phyloP scores from a whole-genome alignment of 345 rosid species.

The Arabidopsis suecica region DNA sequence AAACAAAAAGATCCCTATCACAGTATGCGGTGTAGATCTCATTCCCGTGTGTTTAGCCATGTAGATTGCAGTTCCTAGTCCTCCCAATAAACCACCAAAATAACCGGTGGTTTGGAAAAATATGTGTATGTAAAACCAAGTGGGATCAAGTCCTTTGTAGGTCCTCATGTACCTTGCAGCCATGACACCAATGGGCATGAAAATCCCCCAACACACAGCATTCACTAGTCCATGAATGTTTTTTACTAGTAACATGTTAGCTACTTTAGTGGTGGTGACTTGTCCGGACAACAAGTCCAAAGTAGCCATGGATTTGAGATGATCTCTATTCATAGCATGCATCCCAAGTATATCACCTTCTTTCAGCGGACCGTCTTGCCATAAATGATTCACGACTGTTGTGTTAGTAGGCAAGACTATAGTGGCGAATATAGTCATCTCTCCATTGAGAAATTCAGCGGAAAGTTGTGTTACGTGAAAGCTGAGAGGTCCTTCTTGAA shows the following conservation, averaged over 20 bases:
- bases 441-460: constrained; percentile 49
- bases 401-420: constrained; percentile 45
- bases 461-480: constrained; percentile 56
- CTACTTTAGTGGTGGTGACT: constrained; percentile 23
- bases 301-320: constrained; percentile 64
- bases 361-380: constrained; percentile 76
- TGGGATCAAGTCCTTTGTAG: constrained; percentile 60
- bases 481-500: constrained; percentile 58
- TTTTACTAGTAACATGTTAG: constrained; percentile 8
- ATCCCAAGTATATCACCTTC: constrained; percentile 41
- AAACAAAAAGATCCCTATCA: background rate
- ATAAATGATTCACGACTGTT: constrained; percentile 62
- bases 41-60: constrained; percentile 5
- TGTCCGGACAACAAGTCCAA: constrained; percentile 64
- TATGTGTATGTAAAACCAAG: constrained; percentile 65
- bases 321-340: constrained; percentile 58
- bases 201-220: constrained; percentile 72
- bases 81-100: constrained; percentile 49
- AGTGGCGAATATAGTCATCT: constrained; percentile 69
- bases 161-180: constrained; percentile 76
- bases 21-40: background rate
- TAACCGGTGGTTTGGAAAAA: constrained; percentile 65
- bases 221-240: constrained; percentile 76
- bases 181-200: constrained; percentile 71
- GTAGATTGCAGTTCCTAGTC: constrained; percentile 37